Base-by-base conservation (phyloP, 306 rosid species). In the Vigna mungo region DNA sequence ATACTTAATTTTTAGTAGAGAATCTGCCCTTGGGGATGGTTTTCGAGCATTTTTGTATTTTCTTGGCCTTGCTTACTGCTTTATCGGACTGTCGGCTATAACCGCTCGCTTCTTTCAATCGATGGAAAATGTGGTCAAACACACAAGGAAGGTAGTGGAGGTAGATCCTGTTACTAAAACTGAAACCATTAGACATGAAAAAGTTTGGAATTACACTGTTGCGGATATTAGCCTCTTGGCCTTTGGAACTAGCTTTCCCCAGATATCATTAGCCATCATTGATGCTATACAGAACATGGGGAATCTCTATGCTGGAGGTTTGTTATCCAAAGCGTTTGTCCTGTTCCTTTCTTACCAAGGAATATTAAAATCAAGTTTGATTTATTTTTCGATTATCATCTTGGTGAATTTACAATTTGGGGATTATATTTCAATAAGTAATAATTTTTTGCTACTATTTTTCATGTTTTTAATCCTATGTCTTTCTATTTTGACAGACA, bases 231-330 rank as follows among this genome's bases (percentile, higher is more conserved):
- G 91, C 68, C 68, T 95, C 76, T 86, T 95, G 85, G 99, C 99
- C 30, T 95, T 92, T 71, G 99, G 99, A 76, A 95, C 99, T 54
- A 95, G 98, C 87, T 95, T 95, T 86, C 98, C 98, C 75, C 98
- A 95, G 85, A 92, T 95, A 81, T 95, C 98, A 30, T 83, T 95
- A 47, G 98, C 98, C 75, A 95, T 90, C 80, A 92, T 95, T 66
- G 98, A 95, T 85, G 97, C 99, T 68, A 63, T 95, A 63, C 89
- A 76, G 75, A 95, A 92, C 81, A 34, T 92, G 56, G 97, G 98
- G 72, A 81, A 86, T 46, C 85, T 82, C 34, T 79, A 92, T 80
- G 98, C 98, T 71, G 97, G 98, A 89, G 98, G 98, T 95, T 85
- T 81, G 90, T 84, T 76, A 34, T 71, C 68, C 74, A 37, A 60